Conservation (phyloP, 371 early-diverging fungal genomes). For the Syncephalastrum sp. region DNA sequence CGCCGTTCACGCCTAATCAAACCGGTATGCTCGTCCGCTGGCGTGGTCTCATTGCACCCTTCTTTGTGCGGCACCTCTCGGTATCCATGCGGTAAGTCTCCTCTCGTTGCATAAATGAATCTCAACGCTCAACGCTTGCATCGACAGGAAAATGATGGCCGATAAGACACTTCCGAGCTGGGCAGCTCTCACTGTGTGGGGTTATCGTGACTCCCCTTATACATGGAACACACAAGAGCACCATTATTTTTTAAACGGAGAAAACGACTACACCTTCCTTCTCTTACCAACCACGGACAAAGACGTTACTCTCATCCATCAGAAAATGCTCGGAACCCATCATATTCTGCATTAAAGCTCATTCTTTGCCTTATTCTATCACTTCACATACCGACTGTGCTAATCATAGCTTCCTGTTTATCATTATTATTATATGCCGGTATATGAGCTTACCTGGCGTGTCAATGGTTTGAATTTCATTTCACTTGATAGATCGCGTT, state of each 20-base stretch:
- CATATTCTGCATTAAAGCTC: too few relatives aligned
- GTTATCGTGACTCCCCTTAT: slow-evolving; percentile 65
- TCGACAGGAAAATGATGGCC: slow-evolving; percentile 28
- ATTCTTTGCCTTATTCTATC: too few relatives aligned
- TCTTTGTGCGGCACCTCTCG: slow-evolving; percentile 29
- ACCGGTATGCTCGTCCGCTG: slow-evolving; percentile 28
- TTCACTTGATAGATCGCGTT: too few relatives aligned
- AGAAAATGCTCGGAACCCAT: too few relatives aligned
- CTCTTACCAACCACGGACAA: too few relatives aligned
- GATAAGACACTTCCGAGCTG: slow-evolving; percentile 35
- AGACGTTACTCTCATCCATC: too few relatives aligned
- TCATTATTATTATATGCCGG: too few relatives aligned
- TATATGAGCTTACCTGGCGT: too few relatives aligned
- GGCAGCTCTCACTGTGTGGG: slow-evolving; percentile 62
- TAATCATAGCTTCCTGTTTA: too few relatives aligned
- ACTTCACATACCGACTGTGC: too few relatives aligned
- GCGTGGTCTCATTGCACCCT: slow-evolving; percentile 36
- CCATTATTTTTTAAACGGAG: slow-evolving; percentile 18
- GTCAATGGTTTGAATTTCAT: too few relatives aligned
- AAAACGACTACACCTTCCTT: slow-evolving; percentile 13
- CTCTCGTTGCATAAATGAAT: not conserved
- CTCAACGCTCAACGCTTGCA: too few relatives aligned
- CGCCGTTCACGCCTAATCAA: slow-evolving; percentile 14
- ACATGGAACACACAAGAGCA: slow-evolving; percentile 62
- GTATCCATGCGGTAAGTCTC: slow-evolving; percentile 29